Evolutionary conservation across 371 early-diverging fungal genomes (phyloP), one percentile per base, ranked within the genome.

Genomic region (Apophysomyces variabilis): DNA sequence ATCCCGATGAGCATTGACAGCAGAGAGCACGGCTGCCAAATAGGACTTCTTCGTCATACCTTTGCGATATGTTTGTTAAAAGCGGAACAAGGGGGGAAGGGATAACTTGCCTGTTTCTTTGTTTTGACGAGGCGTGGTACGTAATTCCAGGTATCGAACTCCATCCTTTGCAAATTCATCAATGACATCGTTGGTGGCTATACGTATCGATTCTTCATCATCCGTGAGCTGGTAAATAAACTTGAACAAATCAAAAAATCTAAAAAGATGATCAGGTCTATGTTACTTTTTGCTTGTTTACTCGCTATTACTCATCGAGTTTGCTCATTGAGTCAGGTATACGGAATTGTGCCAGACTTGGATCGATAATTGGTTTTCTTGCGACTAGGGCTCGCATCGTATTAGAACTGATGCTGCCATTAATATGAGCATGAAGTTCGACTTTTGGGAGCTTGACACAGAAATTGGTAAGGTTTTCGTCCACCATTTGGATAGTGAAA

Each of bases 381-480:
- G 77, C 76, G 1, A 76, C 73, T 47, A 89, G 63, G 12, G 73
- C 61, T 26, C 66, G 66, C 76, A 89, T 73, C 3, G 83, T 82
- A 18, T 67, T 72, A 32, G 77, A 74, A 58, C 83, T 82, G 35
- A 87, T 62, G 18, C 82, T 81, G 36, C 89, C 89, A 66, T 89
- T 89, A 7, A 87, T 67, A 66, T 89, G 89, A 41, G 89, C 89
- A 73, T 89, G 89, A 5, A 87, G 80, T 57, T 89, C 89, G 26
- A 85, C 61, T 61, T 87, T 87, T 12, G 85, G 85, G n/a, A 87
- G 71, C 44, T 66, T 50, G 8, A 61, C 58, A 57, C 82, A 82
- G 61, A 81, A 85, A 11, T 76, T 56, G 8, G 56, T 14, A 16
- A 66, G 54, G 32, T 63, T 63, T n/a, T 18, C 37, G 46, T 45